Base-by-base conservation (phyloP, 1,284 basidiomycete genomes). In the Naganishia sp. region DNA sequence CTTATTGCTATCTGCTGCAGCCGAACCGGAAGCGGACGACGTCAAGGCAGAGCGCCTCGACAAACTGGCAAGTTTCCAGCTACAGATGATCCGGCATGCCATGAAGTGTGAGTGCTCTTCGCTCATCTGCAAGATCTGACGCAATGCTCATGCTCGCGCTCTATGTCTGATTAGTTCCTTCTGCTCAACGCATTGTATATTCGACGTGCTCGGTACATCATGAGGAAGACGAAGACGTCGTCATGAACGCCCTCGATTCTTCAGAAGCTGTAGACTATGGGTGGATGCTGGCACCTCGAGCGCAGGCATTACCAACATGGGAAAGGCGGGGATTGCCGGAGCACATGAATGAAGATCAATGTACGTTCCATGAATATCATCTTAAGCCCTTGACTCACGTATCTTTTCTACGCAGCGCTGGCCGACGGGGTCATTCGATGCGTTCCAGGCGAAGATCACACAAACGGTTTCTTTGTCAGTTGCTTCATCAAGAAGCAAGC, bases 171-270 rank as follows among this genome's bases (percentile, higher is more conserved):
- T 39, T 69, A 82, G 90, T 92, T 73, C 84, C 84, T 0, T 74
- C 79, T 2, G 84, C 84, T 3, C 71, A 83, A 61, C 87, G 86
- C 70, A 90, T 98, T 67, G 93, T 94, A 18, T 99, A 99, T 79
- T 98, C 94, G 23, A 99, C 95, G 13, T 98, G 95, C 78, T 95
- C 92, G 68, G 83, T 97, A 54, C 89, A 99, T 77, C 85, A 88
- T 7, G 85, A 85, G 56, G 96, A 99, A 76, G 95, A 99, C 79
- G 96, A 99, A 72, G 82, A 83, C 21, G 90, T 92, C 42, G 88
- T 92, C 2, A 81, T 86, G n/a, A 82, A 84, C 63, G 88, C 88
- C 1, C 82, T 97, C 43, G 81, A 81, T 57, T 88, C 88, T 25
- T 83, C 86, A 16, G 89, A 92, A 75, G 89, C 89, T 25, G 72